These are phyloP conservation scores for Ustilago loliicola DNA, from an alignment of 1,284 basidiomycete genomes.

Conservation along the genomic window DNA sequence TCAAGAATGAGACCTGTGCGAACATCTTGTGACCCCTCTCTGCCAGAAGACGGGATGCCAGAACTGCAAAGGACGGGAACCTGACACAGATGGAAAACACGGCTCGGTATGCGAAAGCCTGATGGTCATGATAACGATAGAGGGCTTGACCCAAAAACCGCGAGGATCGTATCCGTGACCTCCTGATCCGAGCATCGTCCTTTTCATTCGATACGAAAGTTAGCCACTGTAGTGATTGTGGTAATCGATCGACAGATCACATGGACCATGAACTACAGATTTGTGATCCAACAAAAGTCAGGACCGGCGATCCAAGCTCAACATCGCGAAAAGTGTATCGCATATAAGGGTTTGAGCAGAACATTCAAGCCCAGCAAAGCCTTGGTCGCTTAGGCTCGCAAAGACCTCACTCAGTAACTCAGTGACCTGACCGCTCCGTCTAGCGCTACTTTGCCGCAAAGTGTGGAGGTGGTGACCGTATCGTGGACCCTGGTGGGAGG, in stretches of 20 bases:
- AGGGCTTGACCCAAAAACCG: neutral
- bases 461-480: neutral
- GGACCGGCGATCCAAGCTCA: neutral
- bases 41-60: neutral
- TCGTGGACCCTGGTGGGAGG: neutral
- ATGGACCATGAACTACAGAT: no score
- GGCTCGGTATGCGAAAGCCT: neutral
- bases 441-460: no score
- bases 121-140: neutral
- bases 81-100: neutral
- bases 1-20: neutral
- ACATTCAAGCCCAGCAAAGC: slow-evolving; percentile 1
- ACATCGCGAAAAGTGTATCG: neutral
- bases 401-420: neutral
- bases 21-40: neutral
- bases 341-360: neutral
- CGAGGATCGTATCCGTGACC: neutral
- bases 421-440: neutral
- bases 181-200: neutral
- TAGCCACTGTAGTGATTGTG: neutral
- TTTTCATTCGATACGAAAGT: neutral
- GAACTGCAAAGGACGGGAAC: neutral
- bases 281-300: slow-evolving; percentile 1
- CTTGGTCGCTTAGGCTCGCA: neutral
- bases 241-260: neutral